Evolutionary conservation across 768 basidiomycete species (phyloP).

Genomic region (Amanita subjunquillea): DNA sequence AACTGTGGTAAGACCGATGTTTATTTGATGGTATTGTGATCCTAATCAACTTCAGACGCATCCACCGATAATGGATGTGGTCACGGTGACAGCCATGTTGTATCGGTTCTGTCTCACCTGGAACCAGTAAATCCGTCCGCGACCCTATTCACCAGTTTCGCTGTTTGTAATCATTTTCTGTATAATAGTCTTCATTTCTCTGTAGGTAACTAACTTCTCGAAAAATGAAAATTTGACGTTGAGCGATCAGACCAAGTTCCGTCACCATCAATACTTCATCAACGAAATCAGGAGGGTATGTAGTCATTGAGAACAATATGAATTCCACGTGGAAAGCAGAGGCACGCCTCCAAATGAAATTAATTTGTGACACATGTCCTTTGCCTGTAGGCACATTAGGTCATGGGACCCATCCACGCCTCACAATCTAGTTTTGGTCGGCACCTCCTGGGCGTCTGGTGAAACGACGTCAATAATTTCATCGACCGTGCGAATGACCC

Average conservation of each 20-base stretch:
- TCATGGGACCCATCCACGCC: slow-evolving; percentile 26
- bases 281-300: background rate
- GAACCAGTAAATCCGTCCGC: slow-evolving; percentile 26
- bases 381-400: slow-evolving; percentile 15
- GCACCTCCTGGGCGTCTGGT: slow-evolving; percentile 31
- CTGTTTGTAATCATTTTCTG: background rate
- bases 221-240: background rate
- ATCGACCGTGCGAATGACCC: slow-evolving; percentile 81
- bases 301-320: slow-evolving; percentile 7
- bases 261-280: slow-evolving; percentile 3
- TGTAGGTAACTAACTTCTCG: background rate
- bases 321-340: slow-evolving; percentile 25
- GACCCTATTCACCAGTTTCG: background rate
- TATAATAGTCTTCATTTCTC: background rate
- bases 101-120: slow-evolving; percentile 64
- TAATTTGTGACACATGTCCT: slow-evolving; percentile 27
- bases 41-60: slow-evolving; percentile 44
- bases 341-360: slow-evolving; percentile 21
- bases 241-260: background rate
- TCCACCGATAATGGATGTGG: slow-evolving; percentile 84
- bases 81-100: slow-evolving; percentile 77
- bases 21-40: slow-evolving; percentile 8
- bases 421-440: slow-evolving; percentile 55
- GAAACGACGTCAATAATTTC: slow-evolving; percentile 67
- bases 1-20: slow-evolving; percentile 52